A percentile compares a stretch with the other conserved stretches of the same genome.
Conservation (phyloP, 768 basidiomycete species). For the Hortiboletus campestris region DNA sequence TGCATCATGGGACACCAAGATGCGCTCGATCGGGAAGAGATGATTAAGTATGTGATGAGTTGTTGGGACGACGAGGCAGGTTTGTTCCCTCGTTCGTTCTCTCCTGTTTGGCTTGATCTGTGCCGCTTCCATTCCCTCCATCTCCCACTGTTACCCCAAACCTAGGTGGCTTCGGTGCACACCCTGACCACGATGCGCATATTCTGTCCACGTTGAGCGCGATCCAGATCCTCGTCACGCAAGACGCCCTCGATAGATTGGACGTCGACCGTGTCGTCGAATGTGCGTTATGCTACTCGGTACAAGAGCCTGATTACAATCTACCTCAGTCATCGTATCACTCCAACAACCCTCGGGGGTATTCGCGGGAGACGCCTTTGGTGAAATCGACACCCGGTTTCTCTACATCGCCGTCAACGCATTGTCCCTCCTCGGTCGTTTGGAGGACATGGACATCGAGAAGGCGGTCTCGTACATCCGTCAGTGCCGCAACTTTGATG, state of each 20-base stretch:
- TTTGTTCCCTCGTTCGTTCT: constrained; percentile 14
- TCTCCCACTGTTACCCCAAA: background rate
- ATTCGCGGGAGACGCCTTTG: constrained; percentile 87
- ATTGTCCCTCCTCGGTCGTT: constrained; percentile 74
- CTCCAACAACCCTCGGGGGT: constrained; percentile 85
- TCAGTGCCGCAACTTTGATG: constrained; percentile 90
- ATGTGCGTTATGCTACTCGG: constrained; percentile 48
- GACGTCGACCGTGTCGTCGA: constrained; percentile 67
- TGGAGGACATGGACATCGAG: constrained; percentile 66
- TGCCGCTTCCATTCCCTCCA: background rate
- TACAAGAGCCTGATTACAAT: background rate
- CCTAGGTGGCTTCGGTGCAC: constrained; percentile 86
- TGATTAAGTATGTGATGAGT: constrained; percentile 85
- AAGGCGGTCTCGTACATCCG: constrained; percentile 70
- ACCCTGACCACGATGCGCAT: constrained; percentile 92
- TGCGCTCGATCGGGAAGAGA: constrained; percentile 78
- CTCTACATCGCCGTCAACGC: constrained; percentile 83
- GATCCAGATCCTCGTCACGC: constrained; percentile 86
- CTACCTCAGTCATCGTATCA: constrained; percentile 67
- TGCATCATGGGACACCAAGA: constrained; percentile 76
- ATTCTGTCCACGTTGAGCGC: constrained; percentile 84
- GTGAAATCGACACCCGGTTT: constrained; percentile 93
- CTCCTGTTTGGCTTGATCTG: constrained; percentile 1
- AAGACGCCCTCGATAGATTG: constrained; percentile 73
- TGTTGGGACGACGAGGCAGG: constrained; percentile 96